These are phyloP conservation scores for Hippophae rhamnoides DNA, from an alignment of 306 rosid genomes.

Conservation along the genomic window DNA sequence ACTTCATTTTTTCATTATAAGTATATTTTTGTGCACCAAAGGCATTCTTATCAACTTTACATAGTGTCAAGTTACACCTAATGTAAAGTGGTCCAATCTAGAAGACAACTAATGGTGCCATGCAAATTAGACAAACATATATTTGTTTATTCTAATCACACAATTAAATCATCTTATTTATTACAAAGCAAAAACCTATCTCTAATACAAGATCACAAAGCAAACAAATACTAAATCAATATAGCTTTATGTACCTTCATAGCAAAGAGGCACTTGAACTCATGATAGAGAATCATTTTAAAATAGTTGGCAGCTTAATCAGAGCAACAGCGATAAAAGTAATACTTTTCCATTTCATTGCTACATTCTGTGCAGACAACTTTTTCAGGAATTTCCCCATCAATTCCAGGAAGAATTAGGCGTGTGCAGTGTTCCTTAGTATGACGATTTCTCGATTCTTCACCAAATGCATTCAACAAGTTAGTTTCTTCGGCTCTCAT, in stretches of 20 bases:
- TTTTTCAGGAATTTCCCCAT: constrained; percentile 52
- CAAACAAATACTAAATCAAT: background rate
- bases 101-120: too few relatives aligned
- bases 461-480: constrained; percentile 31
- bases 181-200: background rate
- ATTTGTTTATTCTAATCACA: background rate
- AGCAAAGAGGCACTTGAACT: background rate
- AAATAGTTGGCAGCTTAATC: constrained; percentile 4
- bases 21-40: too few relatives aligned
- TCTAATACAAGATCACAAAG: background rate
- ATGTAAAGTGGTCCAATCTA: too few relatives aligned
- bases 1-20: too few relatives aligned
- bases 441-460: constrained; percentile 24
- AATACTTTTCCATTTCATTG: constrained; percentile 76
- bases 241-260: background rate
- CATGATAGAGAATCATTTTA: background rate
- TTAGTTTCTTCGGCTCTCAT: constrained; percentile 18
- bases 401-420: constrained; percentile 57
- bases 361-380: constrained; percentile 82
- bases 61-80: too few relatives aligned
- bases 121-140: too few relatives aligned
- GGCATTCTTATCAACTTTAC: too few relatives aligned
- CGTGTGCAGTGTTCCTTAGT: constrained; percentile 67
- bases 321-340: constrained; percentile 81
- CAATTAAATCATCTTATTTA: background rate